Conservation (phyloP, 495 filamentous ascomycete species). For the Gamarada debralockiae region DNA sequence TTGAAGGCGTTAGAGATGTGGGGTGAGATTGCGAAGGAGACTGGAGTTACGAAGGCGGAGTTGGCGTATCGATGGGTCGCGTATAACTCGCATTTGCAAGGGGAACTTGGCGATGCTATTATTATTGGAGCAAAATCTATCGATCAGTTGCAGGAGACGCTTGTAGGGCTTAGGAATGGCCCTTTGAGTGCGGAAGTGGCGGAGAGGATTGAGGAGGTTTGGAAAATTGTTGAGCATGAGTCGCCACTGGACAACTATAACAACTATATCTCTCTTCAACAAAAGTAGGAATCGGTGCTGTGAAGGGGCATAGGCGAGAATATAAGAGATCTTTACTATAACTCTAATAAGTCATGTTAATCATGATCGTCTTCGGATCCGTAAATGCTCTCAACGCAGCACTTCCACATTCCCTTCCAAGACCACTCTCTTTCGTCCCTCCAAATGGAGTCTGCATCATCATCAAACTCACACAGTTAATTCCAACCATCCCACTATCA, state of each 20-base stretch:
- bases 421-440: conserved; percentile 47
- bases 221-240: too few relatives aligned
- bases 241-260: too few relatives aligned
- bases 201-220: background rate
- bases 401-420: conserved; percentile 42
- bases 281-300: background rate
- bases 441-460: conserved; percentile 42
- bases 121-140: conserved; percentile 41
- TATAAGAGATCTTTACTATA: conserved; percentile 1
- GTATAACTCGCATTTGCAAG: conserved; percentile 44
- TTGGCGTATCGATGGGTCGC: conserved; percentile 52
- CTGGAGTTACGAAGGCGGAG: conserved; percentile 41
- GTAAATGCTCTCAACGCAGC: conserved; percentile 38
- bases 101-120: conserved; percentile 40
- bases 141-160: too few relatives aligned
- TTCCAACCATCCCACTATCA: conserved; percentile 48
- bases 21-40: conserved; percentile 29
- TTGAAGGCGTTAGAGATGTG: too few relatives aligned
- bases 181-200: too few relatives aligned
- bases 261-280: too few relatives aligned
- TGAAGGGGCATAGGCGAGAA: too few relatives aligned
- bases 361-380: conserved; percentile 46
- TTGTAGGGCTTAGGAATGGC: too few relatives aligned
- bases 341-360: conserved; percentile 36
- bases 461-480: conserved; percentile 44